Conservation (phyloP, 805 yeast species). For the Blastobotrys peoriensis region DNA sequence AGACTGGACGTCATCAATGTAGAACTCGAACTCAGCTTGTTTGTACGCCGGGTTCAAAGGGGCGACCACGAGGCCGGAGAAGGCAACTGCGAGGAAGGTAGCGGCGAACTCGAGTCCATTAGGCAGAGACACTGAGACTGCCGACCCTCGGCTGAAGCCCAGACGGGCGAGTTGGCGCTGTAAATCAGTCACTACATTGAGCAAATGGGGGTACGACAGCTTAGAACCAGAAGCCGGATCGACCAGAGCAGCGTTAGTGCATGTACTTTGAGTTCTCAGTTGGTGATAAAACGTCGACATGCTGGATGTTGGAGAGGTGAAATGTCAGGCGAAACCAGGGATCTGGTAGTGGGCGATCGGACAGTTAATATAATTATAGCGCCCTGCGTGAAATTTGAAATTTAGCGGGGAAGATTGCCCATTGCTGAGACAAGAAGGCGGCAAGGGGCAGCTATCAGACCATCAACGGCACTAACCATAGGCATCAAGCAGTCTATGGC, state of each 20-base stretch:
- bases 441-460: no score
- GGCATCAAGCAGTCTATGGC: no score
- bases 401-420: no score
- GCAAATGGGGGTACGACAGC: slow-evolving; percentile 41
- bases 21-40: slow-evolving; percentile 57
- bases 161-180: slow-evolving; percentile 35
- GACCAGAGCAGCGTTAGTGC: slow-evolving; percentile 9
- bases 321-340: no score
- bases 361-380: no score
- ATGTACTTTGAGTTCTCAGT: slow-evolving; percentile 5
- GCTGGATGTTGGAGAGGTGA: no score
- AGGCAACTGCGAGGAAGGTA: slow-evolving; percentile 51
- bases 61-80: slow-evolving; percentile 54
- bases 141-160: slow-evolving; percentile 37
- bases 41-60: slow-evolving; percentile 64
- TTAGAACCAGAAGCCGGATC: slow-evolving; percentile 31
- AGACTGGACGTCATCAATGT: slow-evolving; percentile 54
- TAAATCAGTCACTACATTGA: slow-evolving; percentile 41
- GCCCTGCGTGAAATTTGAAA: no score
- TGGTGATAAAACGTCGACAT: slow-evolving; percentile 19
- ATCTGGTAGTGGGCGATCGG: no score
- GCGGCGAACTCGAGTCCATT: slow-evolving; percentile 55
- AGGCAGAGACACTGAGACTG: slow-evolving; percentile 55
- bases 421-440: no score
- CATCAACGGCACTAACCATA: no score